Evolutionary conservation across 176 grass and related monocot genomes (phyloP).

Genomic region (Panicum miliaceum): DNA sequence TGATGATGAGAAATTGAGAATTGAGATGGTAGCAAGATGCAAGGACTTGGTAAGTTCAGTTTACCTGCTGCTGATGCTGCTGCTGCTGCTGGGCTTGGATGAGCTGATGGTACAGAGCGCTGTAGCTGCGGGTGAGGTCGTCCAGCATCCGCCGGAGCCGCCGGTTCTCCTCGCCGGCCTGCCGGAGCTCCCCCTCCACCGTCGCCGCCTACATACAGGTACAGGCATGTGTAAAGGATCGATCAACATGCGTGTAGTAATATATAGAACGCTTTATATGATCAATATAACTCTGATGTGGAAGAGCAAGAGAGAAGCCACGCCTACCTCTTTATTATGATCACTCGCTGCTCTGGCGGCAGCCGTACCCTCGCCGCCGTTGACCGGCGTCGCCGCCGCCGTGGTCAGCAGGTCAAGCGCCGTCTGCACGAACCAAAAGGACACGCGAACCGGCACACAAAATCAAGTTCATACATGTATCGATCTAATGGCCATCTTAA

Average conservation of each 20-base stretch:
- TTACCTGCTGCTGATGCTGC: constrained; percentile 37
- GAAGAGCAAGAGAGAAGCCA: not conserved
- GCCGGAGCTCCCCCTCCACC: constrained; percentile 43
- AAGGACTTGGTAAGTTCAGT: not conserved
- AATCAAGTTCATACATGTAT: not conserved
- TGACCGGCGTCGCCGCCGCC: not conserved
- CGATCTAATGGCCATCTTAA: not conserved
- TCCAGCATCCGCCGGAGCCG: constrained; percentile 51
- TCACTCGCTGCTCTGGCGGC: not conserved
- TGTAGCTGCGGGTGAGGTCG: constrained; percentile 49
- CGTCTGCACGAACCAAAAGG: constrained; percentile 17
- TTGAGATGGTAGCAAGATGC: not conserved
- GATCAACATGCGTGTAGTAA: not conserved
- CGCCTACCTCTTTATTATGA: not conserved
- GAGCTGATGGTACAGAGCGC: constrained; percentile 44
- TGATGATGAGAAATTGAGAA: too few relatives aligned
- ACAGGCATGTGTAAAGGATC: not conserved
- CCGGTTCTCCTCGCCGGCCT: constrained; percentile 55
- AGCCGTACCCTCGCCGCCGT: not conserved
- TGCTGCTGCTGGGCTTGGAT: constrained; percentile 40
- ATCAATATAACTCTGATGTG: not conserved
- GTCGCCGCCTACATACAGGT: not conserved
- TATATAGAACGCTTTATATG: not conserved
- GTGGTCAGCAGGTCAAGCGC: constrained; percentile 47
- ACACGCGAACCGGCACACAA: not conserved